Evolutionary conservation across 306 rosid genomes (phyloP), one percentile per base, ranked within the genome.

Genomic region (Trichosanthes truncata): DNA sequence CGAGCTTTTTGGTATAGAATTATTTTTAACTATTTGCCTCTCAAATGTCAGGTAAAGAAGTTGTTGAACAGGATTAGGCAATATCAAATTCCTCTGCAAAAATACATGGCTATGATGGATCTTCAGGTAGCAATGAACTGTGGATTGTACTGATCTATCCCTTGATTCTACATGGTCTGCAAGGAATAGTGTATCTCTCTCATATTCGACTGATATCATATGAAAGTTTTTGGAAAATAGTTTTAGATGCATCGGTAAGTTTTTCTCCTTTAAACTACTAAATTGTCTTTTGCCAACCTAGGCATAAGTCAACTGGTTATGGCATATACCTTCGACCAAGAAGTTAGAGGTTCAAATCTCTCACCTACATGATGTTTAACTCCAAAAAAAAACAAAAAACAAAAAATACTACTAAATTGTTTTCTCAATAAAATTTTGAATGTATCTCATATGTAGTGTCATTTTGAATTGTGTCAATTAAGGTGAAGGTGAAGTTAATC

Each of bases 61-160:
- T 67, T 89, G 93, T 83, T 95, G 67, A 84, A 86, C 75, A 85
- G 75, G 55, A 79, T 95, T 76, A 93, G 97, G 29, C 89, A 83
- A 51, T 95, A 92, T 86, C 87, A 92, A 83, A 88, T 92, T 82
- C 97, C 98, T 53, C 80, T 95, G 79, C 98, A 92, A 83, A 95
- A 84, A 85, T 95, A 91, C 86, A 84, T 88, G 85, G 94, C 93
- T 77, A 92, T 95, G 98, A 95, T 92, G 97, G 97, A 89, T 87
- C 97, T 95, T 87, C 98, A 95, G 96, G 98, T 94, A 77, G 38
- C 83, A 62, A 62, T 79, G 18, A 13, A 18, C 52, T 41, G 7
- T 17, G 5, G 51, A n/a, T 14, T 33, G 17, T 12, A 31, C 20
- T 60, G 4, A 15, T 31, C 10, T 31, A 10, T 8, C 31, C 1